These are phyloP conservation scores for Arabidopsis hybrid DNA, from an alignment of 441 rosid species.

Conservation along the genomic window DNA sequence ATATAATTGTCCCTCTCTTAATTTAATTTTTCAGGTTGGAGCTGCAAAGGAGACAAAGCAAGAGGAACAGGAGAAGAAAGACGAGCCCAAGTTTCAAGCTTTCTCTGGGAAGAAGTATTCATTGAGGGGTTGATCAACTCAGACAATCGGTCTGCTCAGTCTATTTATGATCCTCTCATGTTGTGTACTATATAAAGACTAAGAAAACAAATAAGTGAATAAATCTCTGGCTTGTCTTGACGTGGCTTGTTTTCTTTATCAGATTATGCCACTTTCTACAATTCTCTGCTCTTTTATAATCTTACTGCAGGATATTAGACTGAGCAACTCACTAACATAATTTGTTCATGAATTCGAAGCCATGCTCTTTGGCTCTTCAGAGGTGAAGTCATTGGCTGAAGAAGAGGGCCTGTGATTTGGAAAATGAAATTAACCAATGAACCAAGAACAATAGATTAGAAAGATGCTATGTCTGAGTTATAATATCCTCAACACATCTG, in stretches of 20 bases:
- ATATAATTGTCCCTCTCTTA: background rate
- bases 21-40: conserved; percentile 30
- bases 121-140: conserved; percentile 72
- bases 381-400: background rate
- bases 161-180: conserved; percentile 31
- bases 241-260: conserved; percentile 14
- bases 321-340: background rate
- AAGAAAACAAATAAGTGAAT: conserved; percentile 36
- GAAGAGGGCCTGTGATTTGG: background rate
- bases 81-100: conserved; percentile 85
- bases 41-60: conserved; percentile 61
- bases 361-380: background rate
- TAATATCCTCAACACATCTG: conserved; percentile 6
- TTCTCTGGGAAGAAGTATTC: conserved; percentile 90
- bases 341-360: background rate
- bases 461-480: background rate
- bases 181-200: conserved; percentile 38
- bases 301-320: conserved; percentile 3
- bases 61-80: conserved; percentile 67
- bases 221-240: conserved; percentile 27
- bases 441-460: background rate
- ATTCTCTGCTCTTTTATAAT: conserved; percentile 1
- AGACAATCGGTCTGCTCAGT: conserved; percentile 15
- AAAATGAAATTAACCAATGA: background rate
- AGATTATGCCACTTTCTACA: conserved; percentile 7